Base-by-base conservation (phyloP, 495 filamentous ascomycete genomes). In the Penicillium antarcticum region DNA sequence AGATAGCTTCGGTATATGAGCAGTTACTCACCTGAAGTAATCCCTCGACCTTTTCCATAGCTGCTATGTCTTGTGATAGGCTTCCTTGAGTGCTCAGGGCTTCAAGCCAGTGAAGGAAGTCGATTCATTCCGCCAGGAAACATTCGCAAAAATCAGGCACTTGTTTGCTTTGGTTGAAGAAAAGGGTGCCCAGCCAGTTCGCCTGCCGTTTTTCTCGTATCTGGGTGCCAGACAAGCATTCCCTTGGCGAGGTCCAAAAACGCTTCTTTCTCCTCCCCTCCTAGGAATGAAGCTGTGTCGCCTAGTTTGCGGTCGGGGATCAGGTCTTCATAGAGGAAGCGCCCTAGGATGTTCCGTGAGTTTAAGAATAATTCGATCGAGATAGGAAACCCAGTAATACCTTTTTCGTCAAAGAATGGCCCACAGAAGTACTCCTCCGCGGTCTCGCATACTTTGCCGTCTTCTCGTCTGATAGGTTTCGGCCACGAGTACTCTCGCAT, bases 191-290 rank as follows among this genome's bases (percentile, higher is more conserved):
- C 35, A n/a, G 53, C 60, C 55, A 73, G 48, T 62, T 73, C 65
- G 29, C 60, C 63, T 42, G 68, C 68, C 42, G 59, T 59, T 61
- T 68, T 63, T 56, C 69, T 70, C 45, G 8, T 10, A 58, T 63
- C 23, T 57, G 59, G 65, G 53, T 65, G 53, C 70, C 64, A 72
- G 56, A 56, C 48, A 61, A 75, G 71, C 67, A 75, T 77, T 58
- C 45, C 57, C 51, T 60, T 66, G 52, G 60, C 67, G 45, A 76
- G 63, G 53, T 71, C 63, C 45, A 76, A 48, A 67, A 77, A 76
- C 34, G 31, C 18, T 50, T 75, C 69, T 55, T 34, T 73, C 55
- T 77, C 71, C 50, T 72, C 66, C 54, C 55, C 67, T 39, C 53
- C 51, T 57, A 70, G 62, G 42, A 63, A 66, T 10, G 62, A 58